Conservation (phyloP, 75 land plant genomes). For the Chamaecyparis obtusa region DNA sequence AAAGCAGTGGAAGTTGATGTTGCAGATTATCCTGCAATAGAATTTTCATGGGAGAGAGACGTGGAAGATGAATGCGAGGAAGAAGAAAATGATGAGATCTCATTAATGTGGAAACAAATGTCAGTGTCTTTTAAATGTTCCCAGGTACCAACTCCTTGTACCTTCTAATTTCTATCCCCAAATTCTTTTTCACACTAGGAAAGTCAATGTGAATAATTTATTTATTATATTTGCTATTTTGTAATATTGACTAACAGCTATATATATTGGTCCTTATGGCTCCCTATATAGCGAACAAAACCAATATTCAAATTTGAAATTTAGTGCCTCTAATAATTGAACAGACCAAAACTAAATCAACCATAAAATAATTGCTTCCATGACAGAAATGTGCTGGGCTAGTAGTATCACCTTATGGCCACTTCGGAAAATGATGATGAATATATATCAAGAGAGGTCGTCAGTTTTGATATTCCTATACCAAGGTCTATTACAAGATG, state of each 20-base stretch:
- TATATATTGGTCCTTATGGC: background rate
- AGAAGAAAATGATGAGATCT: slow-evolving; percentile 40
- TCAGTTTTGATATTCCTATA: background rate
- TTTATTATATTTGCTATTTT: background rate
- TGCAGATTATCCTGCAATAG: background rate
- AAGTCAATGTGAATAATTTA: background rate
- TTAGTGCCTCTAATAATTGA: background rate
- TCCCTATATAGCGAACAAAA: background rate
- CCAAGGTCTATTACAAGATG: no score
- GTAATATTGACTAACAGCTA: background rate
- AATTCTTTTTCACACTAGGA: background rate
- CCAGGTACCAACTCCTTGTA: slow-evolving; percentile 27
- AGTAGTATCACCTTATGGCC: background rate
- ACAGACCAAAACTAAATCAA: background rate
- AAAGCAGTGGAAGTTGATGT: background rate
- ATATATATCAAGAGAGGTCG: background rate
- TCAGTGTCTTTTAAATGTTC: slow-evolving; percentile 41
- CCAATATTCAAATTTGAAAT: no score
- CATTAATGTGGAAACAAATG: slow-evolving; percentile 56
- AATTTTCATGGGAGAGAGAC: background rate
- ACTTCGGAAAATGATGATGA: background rate
- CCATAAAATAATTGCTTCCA: background rate
- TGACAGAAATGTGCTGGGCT: background rate
- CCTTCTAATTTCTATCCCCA: background rate
- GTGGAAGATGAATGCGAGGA: slow-evolving; percentile 2